Evolutionary conservation across 768 basidiomycete genomes (phyloP).

Genomic region (Suillus discolor): DNA sequence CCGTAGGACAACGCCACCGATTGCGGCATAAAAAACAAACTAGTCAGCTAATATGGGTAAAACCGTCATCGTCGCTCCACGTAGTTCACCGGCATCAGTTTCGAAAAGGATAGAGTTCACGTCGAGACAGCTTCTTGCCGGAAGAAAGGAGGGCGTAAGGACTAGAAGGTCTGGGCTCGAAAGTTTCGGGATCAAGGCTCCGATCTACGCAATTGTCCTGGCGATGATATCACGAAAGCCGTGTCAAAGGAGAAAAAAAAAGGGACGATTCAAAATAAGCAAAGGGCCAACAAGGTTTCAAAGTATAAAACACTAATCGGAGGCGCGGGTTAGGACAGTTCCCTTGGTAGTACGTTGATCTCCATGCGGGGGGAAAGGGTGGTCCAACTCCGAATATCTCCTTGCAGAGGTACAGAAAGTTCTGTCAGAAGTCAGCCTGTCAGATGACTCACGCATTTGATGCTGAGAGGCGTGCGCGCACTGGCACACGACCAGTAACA

Average conservation of each 20-base stretch:
- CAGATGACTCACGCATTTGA: not conserved
- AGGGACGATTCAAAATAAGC: not conserved
- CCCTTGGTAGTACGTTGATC: not conserved
- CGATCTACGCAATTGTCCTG: not conserved
- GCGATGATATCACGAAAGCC: not conserved
- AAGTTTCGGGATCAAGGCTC: not conserved
- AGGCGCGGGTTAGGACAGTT: not conserved
- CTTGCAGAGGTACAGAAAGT: not conserved
- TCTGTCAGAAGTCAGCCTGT: not conserved
- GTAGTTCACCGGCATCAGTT: not conserved
- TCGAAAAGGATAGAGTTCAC: not conserved
- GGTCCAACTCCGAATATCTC: not conserved
- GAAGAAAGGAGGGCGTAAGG: not conserved
- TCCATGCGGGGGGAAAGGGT: not conserved
- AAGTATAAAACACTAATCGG: slow-evolving; percentile 5
- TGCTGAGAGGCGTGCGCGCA: not conserved
- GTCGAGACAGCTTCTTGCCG: not conserved
- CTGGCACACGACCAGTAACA: not conserved
- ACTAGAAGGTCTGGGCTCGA: not conserved
- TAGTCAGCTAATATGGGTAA: not conserved
- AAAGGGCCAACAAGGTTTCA: slow-evolving; percentile 9
- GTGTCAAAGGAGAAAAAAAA: not conserved
- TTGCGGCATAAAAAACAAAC: slow-evolving; percentile 1
- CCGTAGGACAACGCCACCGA: slow-evolving; percentile 1
- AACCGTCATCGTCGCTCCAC: not conserved